A percentile compares a stretch with the other conserved stretches of the same genome.
These are phyloP conservation scores for Ilex asprella DNA, from an alignment of 257 asterid species.

Conservation along the genomic window DNA sequence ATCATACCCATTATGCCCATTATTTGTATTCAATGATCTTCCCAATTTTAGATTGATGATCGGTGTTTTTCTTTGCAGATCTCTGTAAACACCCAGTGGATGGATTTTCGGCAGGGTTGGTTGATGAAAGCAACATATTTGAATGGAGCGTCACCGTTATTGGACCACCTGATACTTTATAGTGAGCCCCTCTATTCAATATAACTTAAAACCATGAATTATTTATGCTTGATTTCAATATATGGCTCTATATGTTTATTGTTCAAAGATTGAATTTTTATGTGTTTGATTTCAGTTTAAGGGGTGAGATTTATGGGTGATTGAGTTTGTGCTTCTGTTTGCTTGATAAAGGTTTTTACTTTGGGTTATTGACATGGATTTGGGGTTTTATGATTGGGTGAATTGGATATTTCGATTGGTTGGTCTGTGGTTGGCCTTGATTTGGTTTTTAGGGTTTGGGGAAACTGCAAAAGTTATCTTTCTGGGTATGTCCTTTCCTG, in stretches of 20 bases:
- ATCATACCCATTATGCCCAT: neutral
- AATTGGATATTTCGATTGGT: neutral
- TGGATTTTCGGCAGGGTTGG: slow-evolving; percentile 96
- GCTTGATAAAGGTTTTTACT: neutral
- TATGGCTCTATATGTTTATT: neutral
- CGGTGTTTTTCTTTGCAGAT: slow-evolving; percentile 53
- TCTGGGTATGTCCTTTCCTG: neutral
- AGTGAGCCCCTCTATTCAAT: slow-evolving; percentile 40
- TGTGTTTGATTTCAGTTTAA: slow-evolving; percentile 1
- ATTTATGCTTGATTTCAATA: no score
- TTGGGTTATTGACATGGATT: neutral
- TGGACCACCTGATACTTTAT: slow-evolving; percentile 95
- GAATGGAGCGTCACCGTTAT: slow-evolving; percentile 97
- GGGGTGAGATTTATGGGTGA: neutral
- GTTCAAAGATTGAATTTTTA: slow-evolving; percentile 1
- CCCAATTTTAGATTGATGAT: slow-evolving; percentile 22
- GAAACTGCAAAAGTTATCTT: no score
- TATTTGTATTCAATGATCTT: neutral
- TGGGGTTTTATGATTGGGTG: neutral
- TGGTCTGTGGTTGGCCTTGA: neutral
- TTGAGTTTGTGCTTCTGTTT: neutral
- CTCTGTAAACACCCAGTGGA: slow-evolving; percentile 85
- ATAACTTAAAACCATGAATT: neutral
- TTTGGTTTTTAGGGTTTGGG: neutral
- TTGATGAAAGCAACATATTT: slow-evolving; percentile 72